phyloP scores from a whole-genome alignment of 129 eudicot species.

The Artemisia tridentata region DNA sequence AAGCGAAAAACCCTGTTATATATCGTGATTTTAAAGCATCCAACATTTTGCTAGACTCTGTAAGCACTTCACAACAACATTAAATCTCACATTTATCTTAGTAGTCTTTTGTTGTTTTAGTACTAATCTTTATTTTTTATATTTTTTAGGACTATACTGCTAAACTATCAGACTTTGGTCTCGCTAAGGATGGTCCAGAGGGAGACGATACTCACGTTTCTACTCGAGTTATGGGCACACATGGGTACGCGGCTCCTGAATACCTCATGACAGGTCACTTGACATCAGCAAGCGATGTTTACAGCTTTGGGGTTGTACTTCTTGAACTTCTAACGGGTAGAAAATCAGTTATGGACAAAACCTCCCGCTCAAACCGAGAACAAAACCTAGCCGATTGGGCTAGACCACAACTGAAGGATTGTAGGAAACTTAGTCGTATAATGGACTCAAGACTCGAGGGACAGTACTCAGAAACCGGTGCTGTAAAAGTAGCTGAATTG shows the following conservation, averaged over 20 bases:
- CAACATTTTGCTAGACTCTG: slow-evolving; percentile 75
- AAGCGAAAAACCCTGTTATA: slow-evolving; percentile 63
- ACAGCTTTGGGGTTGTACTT: slow-evolving; percentile 84
- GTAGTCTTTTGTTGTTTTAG: background rate
- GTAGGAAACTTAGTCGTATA: slow-evolving; percentile 51
- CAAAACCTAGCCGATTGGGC: slow-evolving; percentile 88
- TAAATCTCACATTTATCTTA: background rate
- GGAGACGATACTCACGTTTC: slow-evolving; percentile 45
- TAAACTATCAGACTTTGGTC: slow-evolving; percentile 50
- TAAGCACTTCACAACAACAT: slow-evolving; percentile 21
- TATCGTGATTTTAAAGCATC: slow-evolving; percentile 88
- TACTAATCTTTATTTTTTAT: slow-evolving; percentile 15
- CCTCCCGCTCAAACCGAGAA: slow-evolving; percentile 56
- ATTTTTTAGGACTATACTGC: slow-evolving; percentile 39
- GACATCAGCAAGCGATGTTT: slow-evolving; percentile 90
- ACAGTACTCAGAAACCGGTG: slow-evolving; percentile 73
- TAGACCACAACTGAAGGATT: slow-evolving; percentile 52
- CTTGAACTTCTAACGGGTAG: slow-evolving; percentile 82
- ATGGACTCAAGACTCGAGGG: slow-evolving; percentile 88
- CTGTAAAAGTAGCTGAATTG: slow-evolving; percentile 65
- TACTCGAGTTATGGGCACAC: slow-evolving; percentile 58
- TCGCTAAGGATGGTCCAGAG: slow-evolving; percentile 49
- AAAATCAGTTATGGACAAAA: slow-evolving; percentile 65
- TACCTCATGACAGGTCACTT: slow-evolving; percentile 68
- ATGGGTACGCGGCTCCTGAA: slow-evolving; percentile 83